Base-by-base conservation (phyloP, 148 eudicot genomes). In the Bassia scoparia region DNA sequence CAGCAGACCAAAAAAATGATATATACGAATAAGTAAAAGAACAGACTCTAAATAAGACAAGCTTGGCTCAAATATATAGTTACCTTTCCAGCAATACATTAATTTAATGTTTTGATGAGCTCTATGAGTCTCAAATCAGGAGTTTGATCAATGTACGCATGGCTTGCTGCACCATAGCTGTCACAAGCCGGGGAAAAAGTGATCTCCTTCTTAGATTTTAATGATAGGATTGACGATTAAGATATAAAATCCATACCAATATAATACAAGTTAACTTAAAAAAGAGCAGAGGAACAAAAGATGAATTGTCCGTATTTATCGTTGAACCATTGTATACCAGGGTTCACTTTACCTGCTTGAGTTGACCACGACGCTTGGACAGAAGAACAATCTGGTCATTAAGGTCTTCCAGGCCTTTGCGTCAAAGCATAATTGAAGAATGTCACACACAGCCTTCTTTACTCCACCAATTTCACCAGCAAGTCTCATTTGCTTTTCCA, bases 111-210 rank as follows among this genome's bases (percentile, higher is more conserved):
- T 86, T 91, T 84, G 31, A 91, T 94, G 72, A 94, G 98, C 82
- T 94, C 96, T 72, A 89, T 79, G 89, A 74, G 88, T 87, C 70
- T 91, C 97, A 44, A 94, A 84, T 94, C 96, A 30, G 97, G 98
- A 29, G 97, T 91, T 84, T 89, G 87, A 56, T 91, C 96, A 70
- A 91, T 87, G 82, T 89, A 91, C 60, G 86, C 93, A 94, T 91
- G 49, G 97, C 97, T 82, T 86, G 97, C 79, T 89, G 93, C 80
- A 94, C 98, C 96, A 94, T 91, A 18, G 98, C 91, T 75, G 92
- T 89, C 68, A 89, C 91, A 72, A 90, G 93, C 98, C 91, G 81
- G 17, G 35, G 60, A 24, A 71, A 76, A 52, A 69, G 11, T 30
- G n/a, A 75, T 37, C 30, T 21, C 54, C 14, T 16, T 18, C 12